Evolutionary conservation across 2,329 filamentous ascomycete genomes (phyloP), one percentile per base, ranked within the genome.

Genomic region (Penicillium sp.): DNA sequence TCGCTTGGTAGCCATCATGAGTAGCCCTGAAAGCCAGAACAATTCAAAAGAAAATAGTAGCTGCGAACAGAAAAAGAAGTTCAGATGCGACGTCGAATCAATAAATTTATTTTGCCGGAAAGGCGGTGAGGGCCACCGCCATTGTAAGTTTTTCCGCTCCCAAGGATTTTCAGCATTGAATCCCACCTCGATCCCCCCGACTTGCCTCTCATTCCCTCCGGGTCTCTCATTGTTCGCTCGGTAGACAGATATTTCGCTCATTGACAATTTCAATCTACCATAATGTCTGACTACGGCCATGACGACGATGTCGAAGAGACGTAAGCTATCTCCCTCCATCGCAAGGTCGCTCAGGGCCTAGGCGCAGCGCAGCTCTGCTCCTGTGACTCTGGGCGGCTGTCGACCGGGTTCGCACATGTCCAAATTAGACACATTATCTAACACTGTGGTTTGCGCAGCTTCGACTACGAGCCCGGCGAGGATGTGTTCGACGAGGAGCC

Each of bases 281-380:
- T 52, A 41, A 89, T 89, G 86, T 89, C 86, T 72, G 86, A 88
- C 73, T 84, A 84, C 73, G 85, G 83, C 61, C 82, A 85, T 64
- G 81, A 86, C 60, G 81, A 86, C 60, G 81, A 82, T 64, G 77
- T 75, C 58, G 80, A 76, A 60, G 80, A 76, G 59, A 78, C 75
- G 80, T 83, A 72, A 75, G 46, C 49, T 44, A 49, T 40, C 52
- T 53, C 50, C 49, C 41, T 37, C 41, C 44, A 22, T 16, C 29
- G 10, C 16, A 35, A 36, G 29, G 25, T 53, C 51, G 49, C 40
- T 33, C 40, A 18, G 19, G 6, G 27, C 37, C 30, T 19, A 38
- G 53, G 51, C 55, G 53, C 53, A 56, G 50, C 46, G 40, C 30
- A 49, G 40, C 49, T 36, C 34, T 27, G 39, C 27, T 42, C 18